Evolutionary conservation across 305 asterid genomes (phyloP).

Genomic region (Solanum hybrid): DNA sequence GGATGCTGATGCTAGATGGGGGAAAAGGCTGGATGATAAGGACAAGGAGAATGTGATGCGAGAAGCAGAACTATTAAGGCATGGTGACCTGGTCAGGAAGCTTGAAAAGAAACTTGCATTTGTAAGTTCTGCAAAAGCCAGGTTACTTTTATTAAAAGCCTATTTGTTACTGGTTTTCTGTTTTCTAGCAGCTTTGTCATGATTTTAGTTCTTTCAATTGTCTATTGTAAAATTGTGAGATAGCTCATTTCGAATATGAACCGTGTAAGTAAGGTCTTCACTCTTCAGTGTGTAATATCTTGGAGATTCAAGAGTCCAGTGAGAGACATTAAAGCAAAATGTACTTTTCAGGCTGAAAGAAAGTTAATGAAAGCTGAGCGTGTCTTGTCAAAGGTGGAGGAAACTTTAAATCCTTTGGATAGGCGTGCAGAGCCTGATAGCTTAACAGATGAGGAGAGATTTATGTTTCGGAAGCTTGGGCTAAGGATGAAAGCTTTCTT

Average conservation of each 20-base stretch:
- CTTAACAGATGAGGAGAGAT: conserved; percentile 88
- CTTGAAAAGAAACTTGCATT: conserved; percentile 69
- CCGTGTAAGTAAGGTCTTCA: not conserved
- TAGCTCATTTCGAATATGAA: not conserved
- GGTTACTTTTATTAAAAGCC: not conserved
- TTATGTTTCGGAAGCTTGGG: conserved; percentile 96
- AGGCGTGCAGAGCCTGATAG: conserved; percentile 52
- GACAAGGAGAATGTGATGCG: conserved; percentile 59
- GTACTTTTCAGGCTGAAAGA: conserved; percentile 56
- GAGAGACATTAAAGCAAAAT: not conserved
- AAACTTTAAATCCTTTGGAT: conserved; percentile 57
- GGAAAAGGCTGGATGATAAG: conserved; percentile 47
- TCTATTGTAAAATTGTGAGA: not conserved
- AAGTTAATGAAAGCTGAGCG: conserved; percentile 67
- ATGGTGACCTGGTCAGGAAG: conserved; percentile 68
- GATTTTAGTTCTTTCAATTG: not conserved
- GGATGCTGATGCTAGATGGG: conserved; percentile 84
- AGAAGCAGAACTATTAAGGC: conserved; percentile 70
- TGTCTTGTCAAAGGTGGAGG: conserved; percentile 77
- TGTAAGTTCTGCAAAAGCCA: conserved; percentile 36
- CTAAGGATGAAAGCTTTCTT: conserved; percentile 91
- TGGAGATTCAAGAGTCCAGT: not conserved
- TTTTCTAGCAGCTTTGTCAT: not conserved
- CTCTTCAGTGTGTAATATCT: not conserved
- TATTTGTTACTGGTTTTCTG: conserved; percentile 5